A percentile compares a stretch with the other conserved stretches of the same genome.
Conservation (phyloP, 495 filamentous ascomycete species). For the Podospora pseudocomata region DNA sequence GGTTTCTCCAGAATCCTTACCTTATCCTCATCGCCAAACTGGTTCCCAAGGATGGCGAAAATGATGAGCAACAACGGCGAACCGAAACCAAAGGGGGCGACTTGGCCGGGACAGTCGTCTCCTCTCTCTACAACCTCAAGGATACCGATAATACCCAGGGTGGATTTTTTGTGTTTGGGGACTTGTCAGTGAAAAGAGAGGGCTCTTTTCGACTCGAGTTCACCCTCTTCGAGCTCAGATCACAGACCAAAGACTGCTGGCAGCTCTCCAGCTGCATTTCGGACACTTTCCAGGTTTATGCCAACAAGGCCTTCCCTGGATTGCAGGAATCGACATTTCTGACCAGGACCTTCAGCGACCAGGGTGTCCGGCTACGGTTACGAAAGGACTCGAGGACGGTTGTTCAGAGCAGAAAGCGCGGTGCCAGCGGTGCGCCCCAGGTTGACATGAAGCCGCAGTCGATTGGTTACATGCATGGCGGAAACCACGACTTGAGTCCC, state of each 20-base stretch:
- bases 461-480: conserved; percentile 19
- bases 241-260: conserved; percentile 46
- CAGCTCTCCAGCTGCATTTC: conserved; percentile 69
- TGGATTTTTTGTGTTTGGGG: conserved; percentile 95
- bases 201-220: conserved; percentile 80
- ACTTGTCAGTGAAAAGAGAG: conserved; percentile 80
- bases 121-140: conserved; percentile 89
- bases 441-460: conserved; percentile 18
- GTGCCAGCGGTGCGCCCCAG: conserved; percentile 18
- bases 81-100: conserved; percentile 52
- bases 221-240: conserved; percentile 85
- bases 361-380: conserved; percentile 84
- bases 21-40: conserved; percentile 70
- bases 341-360: conserved; percentile 90
- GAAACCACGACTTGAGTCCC: conserved; percentile 27
- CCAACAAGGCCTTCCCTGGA: conserved; percentile 78
- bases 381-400: conserved; percentile 67
- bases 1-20: conserved; percentile 58
- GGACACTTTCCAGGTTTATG: conserved; percentile 69
- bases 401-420: conserved; percentile 42
- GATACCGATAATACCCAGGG: conserved; percentile 89
- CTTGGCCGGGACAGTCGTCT: conserved; percentile 70
- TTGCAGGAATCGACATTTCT: conserved; percentile 89
- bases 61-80: conserved; percentile 26
- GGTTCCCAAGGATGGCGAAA: conserved; percentile 50